Conservation (phyloP, 768 basidiomycete genomes). For the Termitomyces sp. region DNA sequence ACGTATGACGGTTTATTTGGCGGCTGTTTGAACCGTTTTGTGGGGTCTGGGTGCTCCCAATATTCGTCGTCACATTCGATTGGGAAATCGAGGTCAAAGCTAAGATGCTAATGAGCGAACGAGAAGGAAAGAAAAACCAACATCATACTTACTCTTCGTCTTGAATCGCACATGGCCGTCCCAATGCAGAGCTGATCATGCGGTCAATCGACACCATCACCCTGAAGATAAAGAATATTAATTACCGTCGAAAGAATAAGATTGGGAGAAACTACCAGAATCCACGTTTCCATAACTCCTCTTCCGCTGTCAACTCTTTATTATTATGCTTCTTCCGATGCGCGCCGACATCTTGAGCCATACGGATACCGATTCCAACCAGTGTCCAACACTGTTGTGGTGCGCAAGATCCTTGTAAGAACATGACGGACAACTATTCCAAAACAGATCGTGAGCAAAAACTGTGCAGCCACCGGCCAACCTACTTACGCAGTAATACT, state of each 20-base stretch:
- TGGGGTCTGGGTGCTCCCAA: conserved; percentile 61
- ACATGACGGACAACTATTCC: conserved; percentile 48
- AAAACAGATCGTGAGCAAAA: neutral
- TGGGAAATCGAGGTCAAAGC: conserved; percentile 72
- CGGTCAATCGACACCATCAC: conserved; percentile 53
- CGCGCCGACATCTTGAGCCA: conserved; percentile 77
- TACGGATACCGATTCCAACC: conserved; percentile 67
- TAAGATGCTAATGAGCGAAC: conserved; percentile 20
- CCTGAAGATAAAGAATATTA: conserved; percentile 28
- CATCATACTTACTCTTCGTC: conserved; percentile 75
- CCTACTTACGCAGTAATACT: conserved; percentile 52
- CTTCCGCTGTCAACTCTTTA: conserved; percentile 42
- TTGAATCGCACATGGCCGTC: conserved; percentile 73
- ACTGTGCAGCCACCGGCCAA: neutral
- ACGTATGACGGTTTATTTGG: conserved; percentile 53
- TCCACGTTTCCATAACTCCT: conserved; percentile 73
- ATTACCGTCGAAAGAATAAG: conserved; percentile 9
- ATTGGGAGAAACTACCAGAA: conserved; percentile 43
- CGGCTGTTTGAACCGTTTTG: conserved; percentile 68
- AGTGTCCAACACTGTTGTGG: conserved; percentile 69
- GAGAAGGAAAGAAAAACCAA: conserved; percentile 3
- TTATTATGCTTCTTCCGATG: conserved; percentile 43
- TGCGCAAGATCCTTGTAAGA: conserved; percentile 53
- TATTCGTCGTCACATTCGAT: conserved; percentile 71
- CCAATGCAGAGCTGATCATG: conserved; percentile 49